Conservation (phyloP, 2,329 filamentous ascomycete species). For the Grosmannia huntii region DNA sequence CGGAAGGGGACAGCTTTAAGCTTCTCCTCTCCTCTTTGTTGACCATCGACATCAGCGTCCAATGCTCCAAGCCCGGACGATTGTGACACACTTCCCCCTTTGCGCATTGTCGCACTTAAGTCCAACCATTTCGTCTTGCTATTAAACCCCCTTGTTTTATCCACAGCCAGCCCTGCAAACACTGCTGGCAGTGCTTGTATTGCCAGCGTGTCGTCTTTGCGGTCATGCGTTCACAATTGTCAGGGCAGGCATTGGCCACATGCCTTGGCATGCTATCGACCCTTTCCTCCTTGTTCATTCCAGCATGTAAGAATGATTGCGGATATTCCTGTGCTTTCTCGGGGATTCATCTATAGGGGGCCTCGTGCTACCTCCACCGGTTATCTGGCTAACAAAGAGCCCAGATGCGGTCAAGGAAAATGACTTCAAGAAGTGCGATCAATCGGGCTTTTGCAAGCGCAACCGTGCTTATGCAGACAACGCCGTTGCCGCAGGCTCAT, state of each 20-base stretch:
- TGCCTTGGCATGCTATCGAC: constrained; percentile 46
- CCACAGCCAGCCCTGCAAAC: neutral
- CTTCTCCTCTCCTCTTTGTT: neutral
- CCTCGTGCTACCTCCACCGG: neutral
- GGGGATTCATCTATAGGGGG: neutral
- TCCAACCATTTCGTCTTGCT: neutral
- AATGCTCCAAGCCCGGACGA: neutral
- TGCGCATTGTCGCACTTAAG: neutral
- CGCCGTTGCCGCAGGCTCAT: constrained; percentile 48
- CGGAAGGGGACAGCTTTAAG: constrained; percentile 17
- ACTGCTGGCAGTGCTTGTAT: constrained; percentile 4
- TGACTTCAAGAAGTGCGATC: constrained; percentile 92
- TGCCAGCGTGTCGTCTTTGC: constrained; percentile 6
- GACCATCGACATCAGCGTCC: neutral
- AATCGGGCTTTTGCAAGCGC: constrained; percentile 94
- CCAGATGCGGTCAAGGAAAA: constrained; percentile 81
- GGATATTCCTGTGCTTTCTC: neutral
- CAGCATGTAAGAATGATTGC: constrained; percentile 44
- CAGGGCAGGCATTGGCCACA: constrained; percentile 48
- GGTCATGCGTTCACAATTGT: constrained; percentile 40
- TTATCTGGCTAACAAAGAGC: neutral
- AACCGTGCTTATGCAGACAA: constrained; percentile 83
- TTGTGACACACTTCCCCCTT: too few species aligned
- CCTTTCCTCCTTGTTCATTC: constrained; percentile 41
- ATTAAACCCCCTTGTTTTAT: neutral